These are phyloP conservation scores for Geranomyces variabilis DNA, from an alignment of 192 early-diverging fungal species.

Conservation along the genomic window DNA sequence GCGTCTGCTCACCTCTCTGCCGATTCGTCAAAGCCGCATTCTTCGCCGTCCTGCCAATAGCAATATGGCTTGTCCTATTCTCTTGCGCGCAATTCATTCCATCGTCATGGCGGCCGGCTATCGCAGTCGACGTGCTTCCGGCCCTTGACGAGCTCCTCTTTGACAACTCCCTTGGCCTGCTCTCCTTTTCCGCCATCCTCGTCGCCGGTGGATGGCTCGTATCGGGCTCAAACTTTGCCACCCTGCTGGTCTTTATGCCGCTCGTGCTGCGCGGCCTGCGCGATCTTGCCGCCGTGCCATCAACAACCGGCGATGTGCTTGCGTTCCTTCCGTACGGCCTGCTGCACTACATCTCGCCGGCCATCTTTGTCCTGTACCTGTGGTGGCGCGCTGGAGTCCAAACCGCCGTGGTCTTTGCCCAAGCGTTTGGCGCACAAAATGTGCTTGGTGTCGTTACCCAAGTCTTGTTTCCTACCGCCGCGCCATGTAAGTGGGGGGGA, in stretches of 20 bases:
- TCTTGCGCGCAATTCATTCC: slow-evolving; percentile 39
- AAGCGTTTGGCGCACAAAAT: slow-evolving; percentile 71
- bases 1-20: slow-evolving; percentile 33
- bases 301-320: slow-evolving; percentile 61
- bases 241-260: slow-evolving; percentile 31
- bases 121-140: slow-evolving; percentile 67
- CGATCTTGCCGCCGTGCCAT: slow-evolving; percentile 58
- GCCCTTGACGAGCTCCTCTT: slow-evolving; percentile 71
- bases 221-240: slow-evolving; percentile 14
- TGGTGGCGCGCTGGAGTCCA: slow-evolving; percentile 57
- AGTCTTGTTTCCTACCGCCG: slow-evolving; percentile 64
- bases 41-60: slow-evolving; percentile 30
- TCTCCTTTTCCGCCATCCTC: slow-evolving; percentile 23
- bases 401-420: slow-evolving; percentile 54
- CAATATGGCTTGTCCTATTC: slow-evolving; percentile 38
- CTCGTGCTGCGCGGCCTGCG: slow-evolving; percentile 45
- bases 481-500: slow-evolving; percentile 55
- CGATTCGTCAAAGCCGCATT: slow-evolving; percentile 23
- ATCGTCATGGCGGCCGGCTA: slow-evolving; percentile 54
- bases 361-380: slow-evolving; percentile 53
- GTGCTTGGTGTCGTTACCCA: slow-evolving; percentile 71
- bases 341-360: slow-evolving; percentile 70
- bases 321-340: slow-evolving; percentile 78
- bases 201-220: slow-evolving; percentile 27
- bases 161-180: slow-evolving; percentile 53